These are phyloP conservation scores for Arabidopsis suecica DNA, from an alignment of 345 rosid species.

Conservation along the genomic window DNA sequence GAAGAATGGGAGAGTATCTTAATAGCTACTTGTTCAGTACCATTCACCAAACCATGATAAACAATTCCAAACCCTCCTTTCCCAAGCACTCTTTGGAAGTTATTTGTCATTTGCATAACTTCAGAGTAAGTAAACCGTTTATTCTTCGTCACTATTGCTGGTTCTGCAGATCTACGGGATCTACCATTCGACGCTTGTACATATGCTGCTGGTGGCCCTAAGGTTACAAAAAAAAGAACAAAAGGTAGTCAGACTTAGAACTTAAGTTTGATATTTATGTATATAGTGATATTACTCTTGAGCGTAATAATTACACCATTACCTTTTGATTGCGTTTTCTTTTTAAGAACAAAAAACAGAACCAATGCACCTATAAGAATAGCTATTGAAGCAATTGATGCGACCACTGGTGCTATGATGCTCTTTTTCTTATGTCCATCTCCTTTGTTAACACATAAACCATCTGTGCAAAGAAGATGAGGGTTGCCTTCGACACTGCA, in stretches of 20 bases:
- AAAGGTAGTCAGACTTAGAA: neutral
- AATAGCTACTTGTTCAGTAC: constrained; percentile 46
- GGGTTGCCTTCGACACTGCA: constrained; percentile 34
- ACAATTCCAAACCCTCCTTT: constrained; percentile 73
- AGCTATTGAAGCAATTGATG: constrained; percentile 40
- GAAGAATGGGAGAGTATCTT: constrained; percentile 50
- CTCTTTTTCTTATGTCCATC: constrained; percentile 35
- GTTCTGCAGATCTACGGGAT: constrained; percentile 8
- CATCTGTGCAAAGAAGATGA: constrained; percentile 21
- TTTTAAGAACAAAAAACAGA: constrained; percentile 22
- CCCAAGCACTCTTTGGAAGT: constrained; percentile 47
- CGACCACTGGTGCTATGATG: constrained; percentile 39
- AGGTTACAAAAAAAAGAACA: neutral
- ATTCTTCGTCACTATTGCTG: constrained; percentile 32
- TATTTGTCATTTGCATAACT: constrained; percentile 36
- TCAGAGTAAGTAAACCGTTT: constrained; percentile 47
- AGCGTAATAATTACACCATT: constrained; percentile 24
- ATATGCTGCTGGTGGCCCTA: constrained; percentile 11
- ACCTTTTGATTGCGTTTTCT: constrained; percentile 29
- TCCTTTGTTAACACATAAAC: constrained; percentile 31
- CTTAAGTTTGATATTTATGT: constrained; percentile 15
- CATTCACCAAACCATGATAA: constrained; percentile 51
- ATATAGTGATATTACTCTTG: neutral
- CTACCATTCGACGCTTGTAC: constrained; percentile 27
- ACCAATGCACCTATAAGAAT: constrained; percentile 35